phyloP scores from a whole-genome alignment of 768 basidiomycete genomes.

The Trametes elegans region DNA sequence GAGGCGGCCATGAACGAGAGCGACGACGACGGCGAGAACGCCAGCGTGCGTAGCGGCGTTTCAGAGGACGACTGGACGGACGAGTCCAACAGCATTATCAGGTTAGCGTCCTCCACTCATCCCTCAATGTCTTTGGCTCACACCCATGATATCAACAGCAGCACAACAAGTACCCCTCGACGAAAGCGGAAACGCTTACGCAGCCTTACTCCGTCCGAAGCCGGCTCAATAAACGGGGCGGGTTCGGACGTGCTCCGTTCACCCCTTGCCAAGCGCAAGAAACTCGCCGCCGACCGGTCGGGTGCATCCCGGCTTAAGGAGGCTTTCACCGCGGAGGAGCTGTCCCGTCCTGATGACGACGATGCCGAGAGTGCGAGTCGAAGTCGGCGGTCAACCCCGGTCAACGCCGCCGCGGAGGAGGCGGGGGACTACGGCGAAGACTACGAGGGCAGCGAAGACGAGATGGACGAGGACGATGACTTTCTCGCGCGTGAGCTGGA shows the following conservation, averaged over 20 bases:
- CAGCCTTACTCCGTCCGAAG: constrained; percentile 68
- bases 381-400: constrained; percentile 12
- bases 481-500: constrained; percentile 79
- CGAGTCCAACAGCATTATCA: constrained; percentile 46
- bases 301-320: constrained; percentile 71
- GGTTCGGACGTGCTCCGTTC: constrained; percentile 52
- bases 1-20: constrained; percentile 85
- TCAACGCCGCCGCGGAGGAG: constrained; percentile 15
- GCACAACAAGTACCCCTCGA: constrained; percentile 42
- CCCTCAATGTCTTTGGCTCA: background rate
- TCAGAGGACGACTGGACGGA: constrained; percentile 57
- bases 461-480: constrained; percentile 66
- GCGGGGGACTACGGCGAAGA: constrained; percentile 40
- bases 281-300: constrained; percentile 60
- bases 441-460: constrained; percentile 39
- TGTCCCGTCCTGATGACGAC: constrained; percentile 1
- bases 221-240: constrained; percentile 35
- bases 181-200: constrained; percentile 66
- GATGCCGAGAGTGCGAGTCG: constrained; percentile 7
- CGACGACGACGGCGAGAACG: constrained; percentile 44
- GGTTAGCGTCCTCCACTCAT: constrained; percentile 31
- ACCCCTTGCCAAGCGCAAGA: constrained; percentile 80
- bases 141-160: too few species aligned
- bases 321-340: constrained; percentile 28
- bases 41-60: constrained; percentile 34